Evolutionary conservation across 179 eudicot genomes (phyloP), one percentile per base, ranked within the genome.

Genomic region (Camellia oleifera): DNA sequence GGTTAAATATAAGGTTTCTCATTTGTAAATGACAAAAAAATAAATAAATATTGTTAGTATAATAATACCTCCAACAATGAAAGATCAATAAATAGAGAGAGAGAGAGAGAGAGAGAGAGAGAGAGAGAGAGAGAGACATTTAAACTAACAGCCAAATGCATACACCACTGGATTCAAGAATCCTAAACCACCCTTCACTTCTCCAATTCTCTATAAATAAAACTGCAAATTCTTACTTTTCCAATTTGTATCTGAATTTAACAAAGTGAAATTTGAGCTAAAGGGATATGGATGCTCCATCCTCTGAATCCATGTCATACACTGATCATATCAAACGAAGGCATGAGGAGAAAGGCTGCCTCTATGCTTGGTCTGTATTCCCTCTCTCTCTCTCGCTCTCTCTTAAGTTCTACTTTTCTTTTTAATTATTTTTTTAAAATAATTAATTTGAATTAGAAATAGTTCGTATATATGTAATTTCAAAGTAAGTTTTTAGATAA

Each of bases 291-390:
- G 86, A 84, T 52, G 81, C 78, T 32, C 87, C 84, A 7, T 17
- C 5, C 8, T 5, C 60, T 60, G 76, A 84, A 79, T 23, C 18
- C 0, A 83, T 82, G 82, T 60, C 80, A 1, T 88, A 86, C 71
- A 5, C 70, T 66, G 92, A 88, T 13, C 91, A 88, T 67, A 71
- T 90, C 83, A 69, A 83, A 69, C 75, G 71, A 14, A 87, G 93
- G 64, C 88, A 82, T 4, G 80, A 86, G 58, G 86, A 88, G 45
- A 88, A 82, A 85, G 92, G 89, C 72, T 88, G 89, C 88, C 56
- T 91, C 69, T 88, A 88, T 81, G 95, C 90, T 72, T 85, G 91
- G 93, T 90, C 20, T 79, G 83, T 77, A n/a, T 58, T 65, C 26
- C 23, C 6, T 20, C 46, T 40, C 26, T 69, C 2, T 53, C 5